Evolutionary conservation across 225 moss, liverwort and hornwort genomes (phyloP).

Genomic region (Neckera pumila): DNA sequence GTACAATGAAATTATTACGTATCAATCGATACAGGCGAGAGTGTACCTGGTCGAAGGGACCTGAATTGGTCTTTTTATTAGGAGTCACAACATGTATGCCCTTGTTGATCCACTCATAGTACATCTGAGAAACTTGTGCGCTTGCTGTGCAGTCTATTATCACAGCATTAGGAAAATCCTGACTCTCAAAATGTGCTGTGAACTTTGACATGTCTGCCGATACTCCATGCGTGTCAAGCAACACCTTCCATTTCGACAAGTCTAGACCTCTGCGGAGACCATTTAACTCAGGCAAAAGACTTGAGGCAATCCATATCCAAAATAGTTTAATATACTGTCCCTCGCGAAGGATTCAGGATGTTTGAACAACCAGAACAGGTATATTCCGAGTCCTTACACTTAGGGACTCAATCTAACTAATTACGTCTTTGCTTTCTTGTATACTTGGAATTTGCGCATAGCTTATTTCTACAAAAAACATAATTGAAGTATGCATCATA

Average conservation of each 20-base stretch:
- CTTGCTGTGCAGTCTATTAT: conserved; percentile 95
- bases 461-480: neutral
- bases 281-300: conserved; percentile 1
- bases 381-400: neutral
- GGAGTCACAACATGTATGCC: conserved; percentile 93
- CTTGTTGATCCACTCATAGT: conserved; percentile 76
- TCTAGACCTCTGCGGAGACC: conserved; percentile 60
- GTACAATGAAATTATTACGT: neutral
- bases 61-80: conserved; percentile 94
- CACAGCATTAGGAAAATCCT: conserved; percentile 71
- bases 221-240: conserved; percentile 53
- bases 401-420: neutral
- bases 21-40: neutral
- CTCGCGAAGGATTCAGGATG: neutral
- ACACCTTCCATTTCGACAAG: conserved; percentile 69
- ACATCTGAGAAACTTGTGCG: conserved; percentile 63
- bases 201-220: conserved; percentile 68
- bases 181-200: conserved; percentile 64
- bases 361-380: neutral
- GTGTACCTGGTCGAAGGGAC: conserved; percentile 73
- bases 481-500: neutral
- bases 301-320: neutral
- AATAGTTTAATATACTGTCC: neutral
- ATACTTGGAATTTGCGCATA: neutral
- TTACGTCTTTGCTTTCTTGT: neutral